A percentile compares a stretch with the other conserved stretches of the same genome.
Evolutionary conservation across 768 basidiomycete species (phyloP).

Genomic region (Tephrocybe sp.): DNA sequence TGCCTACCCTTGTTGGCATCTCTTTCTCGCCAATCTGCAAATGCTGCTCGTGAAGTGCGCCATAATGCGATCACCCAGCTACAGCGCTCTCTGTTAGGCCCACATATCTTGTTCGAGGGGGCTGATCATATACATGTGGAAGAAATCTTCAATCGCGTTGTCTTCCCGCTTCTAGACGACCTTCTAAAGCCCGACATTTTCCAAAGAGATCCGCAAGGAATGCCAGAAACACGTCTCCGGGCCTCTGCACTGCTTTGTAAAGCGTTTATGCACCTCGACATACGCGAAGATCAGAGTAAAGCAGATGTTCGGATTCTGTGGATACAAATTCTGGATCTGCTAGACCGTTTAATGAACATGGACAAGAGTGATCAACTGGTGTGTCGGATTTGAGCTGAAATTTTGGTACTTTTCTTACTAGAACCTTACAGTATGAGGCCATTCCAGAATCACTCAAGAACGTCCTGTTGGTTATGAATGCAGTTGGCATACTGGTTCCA

Average conservation of each 20-base stretch:
- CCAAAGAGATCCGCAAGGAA: constrained; percentile 76
- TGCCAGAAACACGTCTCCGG: constrained; percentile 87
- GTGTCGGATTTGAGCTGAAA: constrained; percentile 25
- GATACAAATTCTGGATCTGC: constrained; percentile 84
- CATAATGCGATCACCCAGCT: constrained; percentile 77
- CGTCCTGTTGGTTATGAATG: constrained; percentile 93
- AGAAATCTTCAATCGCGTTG: constrained; percentile 82
- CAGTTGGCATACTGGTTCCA: constrained; percentile 78
- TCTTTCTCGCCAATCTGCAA: constrained; percentile 79
- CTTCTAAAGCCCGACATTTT: constrained; percentile 82
- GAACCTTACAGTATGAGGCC: constrained; percentile 73
- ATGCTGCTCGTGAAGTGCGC: constrained; percentile 80
- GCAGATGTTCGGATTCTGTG: constrained; percentile 75
- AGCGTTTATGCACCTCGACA: constrained; percentile 90
- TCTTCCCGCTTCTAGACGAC: constrained; percentile 92
- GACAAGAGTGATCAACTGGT: constrained; percentile 88
- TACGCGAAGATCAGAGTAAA: constrained; percentile 59
- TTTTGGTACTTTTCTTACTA: constrained; percentile 1
- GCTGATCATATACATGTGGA: constrained; percentile 63
- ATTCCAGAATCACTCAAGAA: constrained; percentile 97
- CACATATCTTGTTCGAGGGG: constrained; percentile 60
- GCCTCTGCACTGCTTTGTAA: constrained; percentile 93
- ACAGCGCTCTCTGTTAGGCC: constrained; percentile 81
- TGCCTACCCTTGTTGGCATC: constrained; percentile 72
- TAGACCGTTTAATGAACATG: constrained; percentile 86